Conservation (phyloP, 208 protist species). For the Blechomonas ayalai region DNA sequence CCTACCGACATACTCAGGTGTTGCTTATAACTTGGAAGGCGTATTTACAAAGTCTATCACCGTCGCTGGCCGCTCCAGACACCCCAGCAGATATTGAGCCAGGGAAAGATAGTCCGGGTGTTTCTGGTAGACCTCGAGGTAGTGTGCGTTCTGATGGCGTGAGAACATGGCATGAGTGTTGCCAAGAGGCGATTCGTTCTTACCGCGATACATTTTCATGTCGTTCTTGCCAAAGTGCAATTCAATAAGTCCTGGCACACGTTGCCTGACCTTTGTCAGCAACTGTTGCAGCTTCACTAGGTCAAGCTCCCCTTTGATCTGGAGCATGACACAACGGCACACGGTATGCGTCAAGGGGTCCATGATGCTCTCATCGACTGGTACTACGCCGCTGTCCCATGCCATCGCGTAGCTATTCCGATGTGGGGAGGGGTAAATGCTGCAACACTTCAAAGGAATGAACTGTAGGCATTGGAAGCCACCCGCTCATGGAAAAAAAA, state of each 20-base stretch:
- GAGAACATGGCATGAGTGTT: conserved; percentile 47
- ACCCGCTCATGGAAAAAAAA: too few species aligned
- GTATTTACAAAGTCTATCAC: conserved; percentile 48
- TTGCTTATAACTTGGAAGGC: conserved; percentile 28
- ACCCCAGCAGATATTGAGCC: conserved; percentile 18
- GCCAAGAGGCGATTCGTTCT: conserved; percentile 16
- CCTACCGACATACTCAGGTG: too few species aligned
- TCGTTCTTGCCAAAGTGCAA: conserved; percentile 53
- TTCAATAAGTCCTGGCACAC: conserved; percentile 46
- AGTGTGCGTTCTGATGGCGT: conserved; percentile 26
- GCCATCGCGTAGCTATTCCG: too few species aligned
- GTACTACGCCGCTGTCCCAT: too few species aligned
- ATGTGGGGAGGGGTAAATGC: too few species aligned
- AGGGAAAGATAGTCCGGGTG: conserved; percentile 31
- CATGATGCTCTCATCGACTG: conserved; percentile 2
- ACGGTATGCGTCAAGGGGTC: conserved; percentile 26
- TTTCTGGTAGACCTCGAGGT: conserved; percentile 20
- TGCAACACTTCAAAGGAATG: too few species aligned
- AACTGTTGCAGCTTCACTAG: conserved; percentile 15
- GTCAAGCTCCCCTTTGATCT: conserved; percentile 22
- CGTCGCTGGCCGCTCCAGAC: conserved; percentile 16
- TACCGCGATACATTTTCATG: conserved; percentile 22
- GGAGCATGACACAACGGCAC: conserved; percentile 28
- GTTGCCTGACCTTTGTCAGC: conserved; percentile 13
- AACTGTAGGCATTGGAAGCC: too few species aligned